Evolutionary conservation across 495 filamentous ascomycete species (phyloP).

Genomic region (Penicillium crystallinum): DNA sequence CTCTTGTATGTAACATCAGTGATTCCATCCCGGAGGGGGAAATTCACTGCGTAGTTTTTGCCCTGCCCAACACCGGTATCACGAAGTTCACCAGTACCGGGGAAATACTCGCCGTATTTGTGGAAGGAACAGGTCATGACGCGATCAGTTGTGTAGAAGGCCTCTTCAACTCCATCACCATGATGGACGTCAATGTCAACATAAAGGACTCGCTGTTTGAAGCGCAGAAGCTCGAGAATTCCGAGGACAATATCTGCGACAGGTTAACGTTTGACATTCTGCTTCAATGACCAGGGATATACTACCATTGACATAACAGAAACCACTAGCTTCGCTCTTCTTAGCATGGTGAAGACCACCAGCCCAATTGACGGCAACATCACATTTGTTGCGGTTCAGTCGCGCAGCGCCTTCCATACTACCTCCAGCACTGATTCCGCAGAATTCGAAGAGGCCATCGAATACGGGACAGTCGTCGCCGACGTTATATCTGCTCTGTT

Average conservation of each 20-base stretch:
- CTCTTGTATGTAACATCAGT: conserved; percentile 87
- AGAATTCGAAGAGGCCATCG: conserved; percentile 96
- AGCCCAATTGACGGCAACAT: conserved; percentile 97
- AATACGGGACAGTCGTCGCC: conserved; percentile 98
- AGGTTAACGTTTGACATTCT: not conserved
- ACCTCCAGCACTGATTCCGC: conserved; percentile 92
- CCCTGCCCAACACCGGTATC: conserved; percentile 91
- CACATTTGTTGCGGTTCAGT: conserved; percentile 88
- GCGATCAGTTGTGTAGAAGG: conserved; percentile 94
- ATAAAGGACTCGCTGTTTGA: conserved; percentile 90
- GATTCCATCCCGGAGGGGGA: conserved; percentile 93
- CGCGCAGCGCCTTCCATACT: conserved; percentile 96
- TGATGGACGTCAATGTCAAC: conserved; percentile 99
- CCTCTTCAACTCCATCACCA: conserved; percentile 95
- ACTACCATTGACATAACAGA: conserved; percentile 96
- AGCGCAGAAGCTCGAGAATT: conserved; percentile 90
- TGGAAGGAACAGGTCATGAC: conserved; percentile 99
- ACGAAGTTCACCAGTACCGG: conserved; percentile 90
- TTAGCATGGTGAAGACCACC: conserved; percentile 97
- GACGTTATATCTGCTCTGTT: conserved; percentile 96
- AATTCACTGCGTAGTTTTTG: conserved; percentile 95
- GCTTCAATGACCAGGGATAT: not conserved
- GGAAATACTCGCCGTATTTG: conserved; percentile 99
- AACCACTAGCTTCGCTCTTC: conserved; percentile 92
- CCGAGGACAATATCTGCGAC: conserved; percentile 86